Evolutionary conservation across 2,329 filamentous ascomycete genomes (phyloP).

Genomic region (Phialophora expanda): DNA sequence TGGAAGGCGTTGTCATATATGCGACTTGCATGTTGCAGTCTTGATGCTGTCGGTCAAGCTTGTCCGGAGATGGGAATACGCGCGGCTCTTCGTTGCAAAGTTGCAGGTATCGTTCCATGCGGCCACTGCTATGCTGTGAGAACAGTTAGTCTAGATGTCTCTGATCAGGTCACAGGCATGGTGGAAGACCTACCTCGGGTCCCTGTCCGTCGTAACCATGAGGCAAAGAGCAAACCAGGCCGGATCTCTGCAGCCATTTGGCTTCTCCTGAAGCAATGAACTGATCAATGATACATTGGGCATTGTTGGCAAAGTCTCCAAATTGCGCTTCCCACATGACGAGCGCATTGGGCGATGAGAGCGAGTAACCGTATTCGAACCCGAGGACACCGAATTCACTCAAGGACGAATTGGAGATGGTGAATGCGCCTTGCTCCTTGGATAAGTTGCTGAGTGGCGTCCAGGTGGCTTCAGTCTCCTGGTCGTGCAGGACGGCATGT

Average conservation of each 20-base stretch:
- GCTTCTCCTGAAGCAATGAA: constrained; percentile 97
- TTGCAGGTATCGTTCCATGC: constrained; percentile 96
- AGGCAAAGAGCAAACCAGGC: constrained; percentile 92
- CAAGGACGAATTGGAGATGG: constrained; percentile 94
- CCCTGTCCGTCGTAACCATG: constrained; percentile 99
- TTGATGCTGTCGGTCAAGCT: constrained; percentile 95
- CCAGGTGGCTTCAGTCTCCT: constrained; percentile 90
- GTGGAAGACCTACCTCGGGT: constrained; percentile 63
- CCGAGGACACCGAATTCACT: constrained; percentile 78
- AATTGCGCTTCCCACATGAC: constrained; percentile 99
- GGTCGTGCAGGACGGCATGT: constrained; percentile 96
- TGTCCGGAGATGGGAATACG: constrained; percentile 84
- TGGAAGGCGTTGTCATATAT: constrained; percentile 95
- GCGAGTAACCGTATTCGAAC: constrained; percentile 98
- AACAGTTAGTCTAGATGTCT: constrained; percentile 2
- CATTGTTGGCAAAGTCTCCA: constrained; percentile 99
- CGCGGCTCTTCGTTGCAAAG: constrained; percentile 97
- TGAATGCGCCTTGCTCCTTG: constrained; percentile 92
- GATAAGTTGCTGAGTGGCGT: constrained; percentile 88
- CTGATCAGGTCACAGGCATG: too few relatives aligned
- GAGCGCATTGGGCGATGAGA: constrained; percentile 93
- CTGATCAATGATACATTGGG: constrained; percentile 98
- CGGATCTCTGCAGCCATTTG: constrained; percentile 98
- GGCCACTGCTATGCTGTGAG: constrained; percentile 56
- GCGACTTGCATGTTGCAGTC: constrained; percentile 99